A percentile compares a stretch with the other conserved stretches of the same genome.
Conservation (phyloP, 805 yeast genomes). For the Candida hungchunana region DNA sequence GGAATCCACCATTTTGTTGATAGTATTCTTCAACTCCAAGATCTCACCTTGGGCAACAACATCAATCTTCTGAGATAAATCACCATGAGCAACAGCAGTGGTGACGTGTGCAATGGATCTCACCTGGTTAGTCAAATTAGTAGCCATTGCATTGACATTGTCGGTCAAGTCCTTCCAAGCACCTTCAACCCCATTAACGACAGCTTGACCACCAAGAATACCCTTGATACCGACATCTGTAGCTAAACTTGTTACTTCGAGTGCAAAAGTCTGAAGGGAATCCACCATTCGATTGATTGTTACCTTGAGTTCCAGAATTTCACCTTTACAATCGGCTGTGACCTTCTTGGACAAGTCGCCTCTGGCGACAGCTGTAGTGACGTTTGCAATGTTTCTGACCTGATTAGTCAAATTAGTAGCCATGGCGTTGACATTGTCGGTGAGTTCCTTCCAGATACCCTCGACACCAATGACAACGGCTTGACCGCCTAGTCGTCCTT, state of each 20-base stretch:
- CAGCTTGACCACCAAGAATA: slow-evolving; percentile 87
- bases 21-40: slow-evolving; percentile 77
- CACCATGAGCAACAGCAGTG: slow-evolving; percentile 93
- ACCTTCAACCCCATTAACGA: slow-evolving; percentile 86
- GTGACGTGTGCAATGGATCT: slow-evolving; percentile 91
- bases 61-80: slow-evolving; percentile 80
- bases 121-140: slow-evolving; percentile 85
- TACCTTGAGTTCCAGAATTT: slow-evolving; percentile 75
- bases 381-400: slow-evolving; percentile 85
- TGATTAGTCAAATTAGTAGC: slow-evolving; percentile 87
- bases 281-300: slow-evolving; percentile 94
- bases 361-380: slow-evolving; percentile 84
- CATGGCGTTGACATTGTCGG: slow-evolving; percentile 89
- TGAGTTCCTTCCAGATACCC: slow-evolving; percentile 87
- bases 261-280: slow-evolving; percentile 79
- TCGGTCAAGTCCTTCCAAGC: slow-evolving; percentile 89
- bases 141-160: slow-evolving; percentile 90
- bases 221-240: slow-evolving; percentile 93
- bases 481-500: slow-evolving; percentile 86
- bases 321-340: slow-evolving; percentile 88
- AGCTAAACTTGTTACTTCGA: slow-evolving; percentile 85
- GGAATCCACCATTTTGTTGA: slow-evolving; percentile 90
- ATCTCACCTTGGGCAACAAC: slow-evolving; percentile 92
- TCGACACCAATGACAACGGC: slow-evolving; percentile 87
- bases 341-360: slow-evolving; percentile 84